A percentile compares a stretch with the other conserved stretches of the same genome.
These are phyloP conservation scores for Ensete glaucum DNA, from an alignment of 176 grass and related monocot species.

Conservation along the genomic window DNA sequence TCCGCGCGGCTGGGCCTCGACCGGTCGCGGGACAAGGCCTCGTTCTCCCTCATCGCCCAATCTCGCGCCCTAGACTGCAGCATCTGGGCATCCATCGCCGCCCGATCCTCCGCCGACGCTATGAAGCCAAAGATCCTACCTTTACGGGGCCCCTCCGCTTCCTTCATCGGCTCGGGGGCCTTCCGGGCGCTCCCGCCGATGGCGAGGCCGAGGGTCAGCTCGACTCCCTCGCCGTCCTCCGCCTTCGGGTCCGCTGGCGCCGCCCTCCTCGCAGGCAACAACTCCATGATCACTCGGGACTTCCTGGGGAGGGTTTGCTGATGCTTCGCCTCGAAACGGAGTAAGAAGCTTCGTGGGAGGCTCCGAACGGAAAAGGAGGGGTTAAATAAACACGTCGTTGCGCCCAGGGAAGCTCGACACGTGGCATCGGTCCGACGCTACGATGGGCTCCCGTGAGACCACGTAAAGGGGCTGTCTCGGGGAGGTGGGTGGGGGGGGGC, in stretches of 20 bases:
- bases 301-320: too few species aligned
- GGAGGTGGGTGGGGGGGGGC: too few species aligned
- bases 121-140: neutral
- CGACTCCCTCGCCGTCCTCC: neutral
- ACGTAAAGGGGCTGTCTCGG: too few species aligned
- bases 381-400: too few species aligned
- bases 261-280: neutral
- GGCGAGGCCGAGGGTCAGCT: slow-evolving; percentile 17
- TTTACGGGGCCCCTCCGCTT: neutral
- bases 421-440: too few species aligned
- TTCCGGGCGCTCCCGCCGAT: slow-evolving; percentile 15
- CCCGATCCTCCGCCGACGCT: neutral
- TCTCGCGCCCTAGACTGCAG: slow-evolving; percentile 14
- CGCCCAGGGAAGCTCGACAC: too few species aligned
- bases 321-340: too few species aligned
- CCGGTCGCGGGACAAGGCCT: neutral
- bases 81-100: neutral
- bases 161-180: neutral
- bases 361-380: too few species aligned
- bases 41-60: slow-evolving; percentile 13
- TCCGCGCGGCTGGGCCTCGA: neutral
- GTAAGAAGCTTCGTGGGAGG: too few species aligned
- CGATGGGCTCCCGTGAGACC: too few species aligned
- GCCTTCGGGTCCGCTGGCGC: neutral
- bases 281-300: neutral